Percentiles rank a stretch among this genome's conserved stretches.
These are phyloP conservation scores for Elongisporangium prolatum DNA, from an alignment of 352 stramenopile genomes.

Conservation along the genomic window DNA sequence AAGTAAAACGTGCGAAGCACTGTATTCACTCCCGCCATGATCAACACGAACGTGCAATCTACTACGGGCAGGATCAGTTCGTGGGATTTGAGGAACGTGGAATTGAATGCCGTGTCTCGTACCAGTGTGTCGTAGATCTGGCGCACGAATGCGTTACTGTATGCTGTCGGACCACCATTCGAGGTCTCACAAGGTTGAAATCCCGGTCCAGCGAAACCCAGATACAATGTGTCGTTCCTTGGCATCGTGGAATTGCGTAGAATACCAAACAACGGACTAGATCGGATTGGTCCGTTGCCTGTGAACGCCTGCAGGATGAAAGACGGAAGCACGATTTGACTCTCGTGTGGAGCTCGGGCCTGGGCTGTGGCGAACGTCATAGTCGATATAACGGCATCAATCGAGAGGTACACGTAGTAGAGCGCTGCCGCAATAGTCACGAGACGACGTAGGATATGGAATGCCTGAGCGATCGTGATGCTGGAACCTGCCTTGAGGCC, in stretches of 20 bases:
- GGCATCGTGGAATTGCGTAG: constrained; percentile 14
- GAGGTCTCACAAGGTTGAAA: not conserved
- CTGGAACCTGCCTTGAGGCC: not conserved
- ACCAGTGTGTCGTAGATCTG: constrained; percentile 8
- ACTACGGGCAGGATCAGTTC: constrained; percentile 36
- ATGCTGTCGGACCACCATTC: not conserved
- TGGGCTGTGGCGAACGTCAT: constrained; percentile 15
- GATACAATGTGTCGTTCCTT: constrained; percentile 22
- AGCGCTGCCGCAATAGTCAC: constrained; percentile 23
- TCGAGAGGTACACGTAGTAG: constrained; percentile 23
- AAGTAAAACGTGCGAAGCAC: constrained; percentile 18
- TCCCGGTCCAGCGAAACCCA: constrained; percentile 10
- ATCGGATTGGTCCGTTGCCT: constrained; percentile 13
- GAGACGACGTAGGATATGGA: constrained; percentile 19
- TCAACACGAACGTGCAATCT: constrained; percentile 21
- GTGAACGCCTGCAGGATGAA: not conserved
- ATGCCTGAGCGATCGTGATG: constrained; percentile 5
- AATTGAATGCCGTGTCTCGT: constrained; percentile 7
- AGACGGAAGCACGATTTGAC: not conserved
- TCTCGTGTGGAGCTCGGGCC: not conserved
- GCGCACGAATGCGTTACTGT: constrained; percentile 9
- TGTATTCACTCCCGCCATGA: not conserved
- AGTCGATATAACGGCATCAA: constrained; percentile 18
- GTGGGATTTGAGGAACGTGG: constrained; percentile 15
- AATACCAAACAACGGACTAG: constrained; percentile 22